phyloP scores from a whole-genome alignment of 306 rosid genomes.

The Ceratonia siliqua region DNA sequence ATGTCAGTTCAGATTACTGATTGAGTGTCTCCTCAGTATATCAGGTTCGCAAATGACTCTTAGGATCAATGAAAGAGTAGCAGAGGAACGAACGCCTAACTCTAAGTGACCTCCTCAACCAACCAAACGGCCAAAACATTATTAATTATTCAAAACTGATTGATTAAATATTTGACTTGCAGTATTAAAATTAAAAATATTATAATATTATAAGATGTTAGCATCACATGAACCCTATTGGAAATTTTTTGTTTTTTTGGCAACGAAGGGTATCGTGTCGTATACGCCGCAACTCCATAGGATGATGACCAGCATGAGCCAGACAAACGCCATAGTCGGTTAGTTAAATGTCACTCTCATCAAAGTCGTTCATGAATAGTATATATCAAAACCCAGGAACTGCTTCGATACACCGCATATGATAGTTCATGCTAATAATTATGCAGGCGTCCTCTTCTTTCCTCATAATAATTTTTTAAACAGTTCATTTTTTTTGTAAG shows the following conservation, averaged over 20 bases:
- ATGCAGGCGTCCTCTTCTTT: neutral
- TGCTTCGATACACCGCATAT: conserved; percentile 22
- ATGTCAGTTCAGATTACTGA: no score
- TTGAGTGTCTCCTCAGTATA: neutral
- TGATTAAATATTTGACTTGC: no score
- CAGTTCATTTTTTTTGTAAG: no score
- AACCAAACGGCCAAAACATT: conserved; percentile 4
- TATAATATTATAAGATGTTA: no score
- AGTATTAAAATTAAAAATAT: no score
- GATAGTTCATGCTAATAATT: neutral
- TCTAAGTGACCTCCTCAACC: neutral
- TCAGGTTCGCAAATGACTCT: neutral
- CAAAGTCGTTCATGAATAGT: neutral
- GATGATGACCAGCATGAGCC: neutral
- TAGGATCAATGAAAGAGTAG: neutral
- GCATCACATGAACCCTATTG: no score
- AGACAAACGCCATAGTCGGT: neutral
- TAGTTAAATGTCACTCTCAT: neutral
- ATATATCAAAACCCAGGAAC: conserved; percentile 7
- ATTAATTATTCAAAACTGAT: neutral
- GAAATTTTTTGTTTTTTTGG: neutral
- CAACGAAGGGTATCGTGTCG: neutral
- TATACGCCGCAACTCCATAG: neutral
- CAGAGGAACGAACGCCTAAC: neutral
- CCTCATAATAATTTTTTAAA: neutral